phyloP scores from a whole-genome alignment of 1,139 yeast species.

The Suhomyces maxii region DNA sequence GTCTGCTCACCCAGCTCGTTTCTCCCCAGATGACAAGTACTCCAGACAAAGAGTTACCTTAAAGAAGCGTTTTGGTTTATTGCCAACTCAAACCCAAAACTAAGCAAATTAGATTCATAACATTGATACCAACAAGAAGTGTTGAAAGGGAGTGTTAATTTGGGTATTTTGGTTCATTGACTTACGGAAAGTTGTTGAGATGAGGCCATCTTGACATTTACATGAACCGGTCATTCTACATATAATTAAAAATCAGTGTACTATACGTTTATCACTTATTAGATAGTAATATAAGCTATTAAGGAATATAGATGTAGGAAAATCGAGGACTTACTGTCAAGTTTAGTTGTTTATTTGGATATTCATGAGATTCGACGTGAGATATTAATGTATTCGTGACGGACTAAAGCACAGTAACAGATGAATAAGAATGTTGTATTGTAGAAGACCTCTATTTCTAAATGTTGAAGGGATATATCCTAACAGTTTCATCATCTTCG shows the following conservation, averaged over 20 bases:
- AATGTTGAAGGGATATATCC: no score
- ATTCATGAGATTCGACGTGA: no score
- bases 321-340: not conserved
- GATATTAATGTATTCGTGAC: no score
- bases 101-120: not conserved
- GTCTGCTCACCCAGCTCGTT: constrained; percentile 99
- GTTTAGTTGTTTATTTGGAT: no score
- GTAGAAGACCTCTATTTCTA: no score
- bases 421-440: no score
- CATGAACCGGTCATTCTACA: not conserved
- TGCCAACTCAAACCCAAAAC: constrained; percentile 72
- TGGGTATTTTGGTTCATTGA: not conserved
- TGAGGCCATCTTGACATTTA: not conserved
- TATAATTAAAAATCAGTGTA: constrained; percentile 2
- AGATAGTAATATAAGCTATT: constrained; percentile 3
- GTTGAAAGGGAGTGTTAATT: not conserved
- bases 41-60: constrained; percentile 98
- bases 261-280: constrained; percentile 3
- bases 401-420: no score
- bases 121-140: not conserved
- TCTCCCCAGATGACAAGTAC: constrained; percentile 98
- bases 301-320: not conserved
- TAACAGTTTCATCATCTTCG: no score
- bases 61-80: constrained; percentile 88
- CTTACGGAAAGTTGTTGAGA: not conserved